Evolutionary conservation across 2,329 filamentous ascomycete genomes (phyloP).

Genomic region (Pseudogymnoascus sp.): DNA sequence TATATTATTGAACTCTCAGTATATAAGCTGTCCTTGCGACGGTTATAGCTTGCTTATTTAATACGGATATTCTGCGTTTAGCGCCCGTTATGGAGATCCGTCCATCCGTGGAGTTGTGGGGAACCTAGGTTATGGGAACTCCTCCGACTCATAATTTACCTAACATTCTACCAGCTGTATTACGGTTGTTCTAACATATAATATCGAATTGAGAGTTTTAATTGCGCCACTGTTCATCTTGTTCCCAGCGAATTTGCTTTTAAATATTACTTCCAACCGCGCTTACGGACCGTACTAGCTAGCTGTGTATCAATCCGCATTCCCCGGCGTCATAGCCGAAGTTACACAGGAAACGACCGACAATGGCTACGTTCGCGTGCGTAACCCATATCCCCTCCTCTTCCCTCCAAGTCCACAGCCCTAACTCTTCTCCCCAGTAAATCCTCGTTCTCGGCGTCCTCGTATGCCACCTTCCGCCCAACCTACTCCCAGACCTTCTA

Average conservation of each 20-base stretch:
- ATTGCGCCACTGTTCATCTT: background rate
- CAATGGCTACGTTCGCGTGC: conserved; percentile 43
- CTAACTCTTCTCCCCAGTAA: conserved; percentile 33
- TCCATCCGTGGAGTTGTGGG: background rate
- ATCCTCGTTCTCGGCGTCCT: conserved; percentile 44
- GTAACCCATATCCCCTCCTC: conserved; percentile 17
- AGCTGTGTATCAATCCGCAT: background rate
- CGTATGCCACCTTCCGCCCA: conserved; percentile 53
- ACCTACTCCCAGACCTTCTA: conserved; percentile 48
- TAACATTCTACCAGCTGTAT: background rate
- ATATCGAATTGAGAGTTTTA: background rate
- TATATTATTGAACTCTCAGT: background rate
- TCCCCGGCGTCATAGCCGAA: conserved; percentile 6
- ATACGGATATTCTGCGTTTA: background rate
- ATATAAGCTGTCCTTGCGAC: background rate
- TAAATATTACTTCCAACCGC: background rate
- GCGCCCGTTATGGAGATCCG: background rate
- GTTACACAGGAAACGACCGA: background rate
- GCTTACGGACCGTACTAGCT: background rate
- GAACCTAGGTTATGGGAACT: background rate
- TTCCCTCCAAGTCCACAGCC: conserved; percentile 10
- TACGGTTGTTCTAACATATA: background rate
- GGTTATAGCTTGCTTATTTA: background rate
- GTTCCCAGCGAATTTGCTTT: background rate
- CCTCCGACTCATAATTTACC: background rate